Conservation (phyloP, 2,329 filamentous ascomycete genomes). For the Nothopassalora personata region DNA sequence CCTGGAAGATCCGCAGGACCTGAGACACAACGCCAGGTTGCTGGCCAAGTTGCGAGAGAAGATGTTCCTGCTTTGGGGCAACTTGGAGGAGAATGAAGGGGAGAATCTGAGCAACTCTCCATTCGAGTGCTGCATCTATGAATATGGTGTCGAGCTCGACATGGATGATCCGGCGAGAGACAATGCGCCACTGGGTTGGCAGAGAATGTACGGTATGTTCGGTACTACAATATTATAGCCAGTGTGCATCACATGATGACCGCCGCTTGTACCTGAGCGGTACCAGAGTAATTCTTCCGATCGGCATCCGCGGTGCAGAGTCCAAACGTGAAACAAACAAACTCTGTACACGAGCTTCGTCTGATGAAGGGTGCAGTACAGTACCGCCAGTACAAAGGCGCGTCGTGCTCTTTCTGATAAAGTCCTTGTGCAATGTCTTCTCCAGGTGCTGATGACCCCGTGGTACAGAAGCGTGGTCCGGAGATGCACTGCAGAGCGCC, state of each 20-base stretch:
- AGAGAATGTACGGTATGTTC: conserved; percentile 33
- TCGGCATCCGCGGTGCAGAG: neutral
- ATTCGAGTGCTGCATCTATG: conserved; percentile 43
- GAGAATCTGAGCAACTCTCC: conserved; percentile 32
- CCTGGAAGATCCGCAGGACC: conserved; percentile 52
- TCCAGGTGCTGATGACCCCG: neutral
- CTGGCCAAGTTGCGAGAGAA: conserved; percentile 59
- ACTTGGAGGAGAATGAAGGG: conserved; percentile 60
- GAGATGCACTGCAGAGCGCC: neutral
- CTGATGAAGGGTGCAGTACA: neutral
- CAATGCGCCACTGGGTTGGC: conserved; percentile 19
- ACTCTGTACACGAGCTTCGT: neutral
- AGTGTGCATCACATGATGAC: neutral
- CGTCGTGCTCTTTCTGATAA: neutral
- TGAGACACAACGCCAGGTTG: conserved; percentile 48
- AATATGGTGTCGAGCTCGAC: conserved; percentile 38
- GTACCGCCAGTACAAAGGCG: neutral
- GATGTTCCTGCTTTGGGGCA: conserved; percentile 77
- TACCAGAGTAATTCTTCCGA: neutral
- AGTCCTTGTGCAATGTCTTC: neutral
- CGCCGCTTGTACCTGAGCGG: neutral
- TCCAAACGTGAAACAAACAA: neutral
- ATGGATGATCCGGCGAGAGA: conserved; percentile 19
- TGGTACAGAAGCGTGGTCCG: neutral
- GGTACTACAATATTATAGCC: conserved; percentile 25